Percentiles rank a stretch among this genome's conserved stretches.
Conservation (phyloP, 164 flowering plant species). For the grape (Vitis vinifera) region ASM3070453v1 NC_081810.1:5980001-5980500, state of each 20-base stretch:
- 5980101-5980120: slow-evolving; percentile 91
- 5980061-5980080: slow-evolving; percentile 73
- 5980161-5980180: background rate
- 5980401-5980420: slow-evolving; percentile 27
- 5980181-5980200: background rate
- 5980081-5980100: slow-evolving; percentile 83
- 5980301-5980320: slow-evolving; percentile 66
- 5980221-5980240: background rate
- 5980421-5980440: slow-evolving; percentile 5
- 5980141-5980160: background rate
- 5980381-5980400: slow-evolving; percentile 29
- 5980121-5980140: slow-evolving; percentile 39
- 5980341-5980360: slow-evolving; percentile 89
- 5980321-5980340: slow-evolving; percentile 53
- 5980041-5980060: slow-evolving; percentile 54
- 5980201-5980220: background rate
- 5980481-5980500: slow-evolving; percentile 79
- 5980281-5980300: slow-evolving; percentile 77
- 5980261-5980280: slow-evolving; percentile 13
- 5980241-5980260: background rate
- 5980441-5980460: slow-evolving; percentile 18
- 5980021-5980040: background rate
- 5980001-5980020: background rate
- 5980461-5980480: slow-evolving; percentile 12
- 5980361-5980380: slow-evolving; percentile 40